A percentile compares a stretch with the other conserved stretches of the same genome.
These are phyloP conservation scores for Neobulgaria alba DNA, from an alignment of 2,329 filamentous ascomycete species.

Conservation along the genomic window DNA sequence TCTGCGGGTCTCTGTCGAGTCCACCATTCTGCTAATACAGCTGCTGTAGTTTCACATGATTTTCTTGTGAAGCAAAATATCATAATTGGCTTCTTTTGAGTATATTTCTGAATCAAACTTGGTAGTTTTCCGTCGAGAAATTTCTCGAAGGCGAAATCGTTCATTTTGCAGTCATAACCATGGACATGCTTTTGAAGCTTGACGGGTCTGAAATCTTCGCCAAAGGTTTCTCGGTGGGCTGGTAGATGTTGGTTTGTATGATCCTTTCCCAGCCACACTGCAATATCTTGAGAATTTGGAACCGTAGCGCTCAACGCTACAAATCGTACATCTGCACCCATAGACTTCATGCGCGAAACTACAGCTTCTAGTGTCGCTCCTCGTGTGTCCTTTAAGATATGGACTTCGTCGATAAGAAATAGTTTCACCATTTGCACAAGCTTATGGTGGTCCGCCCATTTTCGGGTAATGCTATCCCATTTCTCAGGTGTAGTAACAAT, in stretches of 20 bases:
- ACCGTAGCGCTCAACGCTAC: slow-evolving; percentile 77
- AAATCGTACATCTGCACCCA: slow-evolving; percentile 67
- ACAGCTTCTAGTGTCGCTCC: slow-evolving; percentile 77
- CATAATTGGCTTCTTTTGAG: slow-evolving; percentile 66
- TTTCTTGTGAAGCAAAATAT: slow-evolving; percentile 75
- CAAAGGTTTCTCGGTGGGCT: slow-evolving; percentile 61
- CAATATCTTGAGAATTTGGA: slow-evolving; percentile 74
- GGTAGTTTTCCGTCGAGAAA: slow-evolving; percentile 57
- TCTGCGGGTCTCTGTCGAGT: slow-evolving; percentile 38
- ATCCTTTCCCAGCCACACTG: slow-evolving; percentile 67
- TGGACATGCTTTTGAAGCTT: slow-evolving; percentile 68
- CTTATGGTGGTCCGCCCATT: slow-evolving; percentile 73
- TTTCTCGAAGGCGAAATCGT: slow-evolving; percentile 73
- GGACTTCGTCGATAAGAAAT: slow-evolving; percentile 81
- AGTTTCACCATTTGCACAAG: slow-evolving; percentile 69
- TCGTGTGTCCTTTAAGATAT: slow-evolving; percentile 72
- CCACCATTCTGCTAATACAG: slow-evolving; percentile 60
- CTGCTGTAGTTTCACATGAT: slow-evolving; percentile 60
- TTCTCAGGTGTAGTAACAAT: slow-evolving; percentile 87
- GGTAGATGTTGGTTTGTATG: slow-evolving; percentile 50
- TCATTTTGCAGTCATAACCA: slow-evolving; percentile 53
- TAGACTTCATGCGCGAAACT: slow-evolving; percentile 79
- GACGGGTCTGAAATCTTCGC: slow-evolving; percentile 73
- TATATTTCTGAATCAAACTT: slow-evolving; percentile 57
- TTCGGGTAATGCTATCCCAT: slow-evolving; percentile 83